Base-by-base conservation (phyloP, 352 stramenopile species). In the Aphanomyces euteiches region DNA sequence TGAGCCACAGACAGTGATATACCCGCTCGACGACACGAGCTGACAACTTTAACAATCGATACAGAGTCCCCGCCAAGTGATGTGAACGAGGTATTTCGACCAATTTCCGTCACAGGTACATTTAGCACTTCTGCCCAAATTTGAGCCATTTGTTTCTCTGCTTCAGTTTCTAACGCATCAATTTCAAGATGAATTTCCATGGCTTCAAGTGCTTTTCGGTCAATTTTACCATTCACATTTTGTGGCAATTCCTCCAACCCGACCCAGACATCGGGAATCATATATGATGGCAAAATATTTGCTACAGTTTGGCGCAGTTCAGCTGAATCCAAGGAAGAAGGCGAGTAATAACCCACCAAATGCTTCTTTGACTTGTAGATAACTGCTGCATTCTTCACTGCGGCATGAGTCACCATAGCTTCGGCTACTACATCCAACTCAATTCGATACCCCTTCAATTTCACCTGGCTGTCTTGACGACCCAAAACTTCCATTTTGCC, bases 391-490 rank as follows among this genome's bases (percentile, higher is more conserved):
- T 84, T 96, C 37, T 85, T 94, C 17, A 97, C 84, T 40, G 90
- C 77, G 45, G 81, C 75, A 58, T 95, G 90, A n/a, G n/a, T n/a
- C n/a, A n/a, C n/a, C n/a, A n/a, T n/a, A n/a, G 90, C 90, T 7
- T 87, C 92, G 75, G 97, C 92, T 3, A 98, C 84, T 13, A 90
- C 93, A 39, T 90, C 91, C 6, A 98, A 75, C 34, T 97, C 94
- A 4, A 98, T 90, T 45, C 90, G 97, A 75, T 98, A 98, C 48
- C 94, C 94, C 21, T 93, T 85, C 66, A 98, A 96, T 79, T 98
- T 98, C 60, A 98, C 90, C 90, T 98, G 97, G 66, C 96, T 98
- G 77, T 98, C 93, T 72, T 90, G 97, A 45, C 95, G 88, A 4
- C 95, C 95, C 45, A 97, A 88, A 45, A 98, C 84, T 75, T 98